Evolutionary conservation across 225 moss, liverwort and hornwort genomes (phyloP).

Genomic region (Lunularia cruciata): DNA sequence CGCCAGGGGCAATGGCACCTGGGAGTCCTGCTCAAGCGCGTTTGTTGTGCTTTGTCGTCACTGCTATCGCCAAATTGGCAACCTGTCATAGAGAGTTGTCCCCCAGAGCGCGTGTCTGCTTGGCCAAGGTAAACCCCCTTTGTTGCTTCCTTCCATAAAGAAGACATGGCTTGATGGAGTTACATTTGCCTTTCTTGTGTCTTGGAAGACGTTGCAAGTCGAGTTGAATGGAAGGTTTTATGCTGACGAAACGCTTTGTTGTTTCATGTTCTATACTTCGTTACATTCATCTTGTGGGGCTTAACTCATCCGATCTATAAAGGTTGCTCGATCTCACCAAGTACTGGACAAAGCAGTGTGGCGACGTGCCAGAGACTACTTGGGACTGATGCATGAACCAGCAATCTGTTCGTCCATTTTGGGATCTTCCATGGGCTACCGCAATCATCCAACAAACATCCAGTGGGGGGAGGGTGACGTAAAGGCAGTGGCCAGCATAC

Average conservation of each 20-base stretch:
- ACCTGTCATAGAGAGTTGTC: slow-evolving; percentile 83
- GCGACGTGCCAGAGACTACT: slow-evolving; percentile 84
- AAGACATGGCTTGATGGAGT: too few relatives aligned
- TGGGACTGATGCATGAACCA: slow-evolving; percentile 94
- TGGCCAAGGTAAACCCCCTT: slow-evolving; percentile 67
- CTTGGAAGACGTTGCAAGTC: too few relatives aligned
- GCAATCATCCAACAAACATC: slow-evolving; percentile 67
- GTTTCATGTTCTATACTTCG: too few relatives aligned
- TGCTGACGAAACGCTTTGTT: too few relatives aligned
- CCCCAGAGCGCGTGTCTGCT: slow-evolving; percentile 90
- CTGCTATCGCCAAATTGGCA: slow-evolving; percentile 91
- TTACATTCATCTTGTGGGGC: background rate
- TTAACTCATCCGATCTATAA: background rate
- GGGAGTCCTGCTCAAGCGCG: slow-evolving; percentile 83
- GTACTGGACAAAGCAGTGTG: slow-evolving; percentile 82
- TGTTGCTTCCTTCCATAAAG: too few relatives aligned
- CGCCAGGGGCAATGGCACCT: slow-evolving; percentile 50
- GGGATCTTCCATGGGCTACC: slow-evolving; percentile 69
- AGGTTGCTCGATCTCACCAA: slow-evolving; percentile 94
- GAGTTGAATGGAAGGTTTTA: background rate
- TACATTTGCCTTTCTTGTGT: too few relatives aligned
- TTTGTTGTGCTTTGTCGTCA: slow-evolving; percentile 85
- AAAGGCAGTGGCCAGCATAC: slow-evolving; percentile 80
- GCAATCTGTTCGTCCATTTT: slow-evolving; percentile 88
- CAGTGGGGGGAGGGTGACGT: slow-evolving; percentile 82